Evolutionary conservation across 1,139 yeast species (phyloP).

Genomic region (Blastobotrys ciferrii): DNA sequence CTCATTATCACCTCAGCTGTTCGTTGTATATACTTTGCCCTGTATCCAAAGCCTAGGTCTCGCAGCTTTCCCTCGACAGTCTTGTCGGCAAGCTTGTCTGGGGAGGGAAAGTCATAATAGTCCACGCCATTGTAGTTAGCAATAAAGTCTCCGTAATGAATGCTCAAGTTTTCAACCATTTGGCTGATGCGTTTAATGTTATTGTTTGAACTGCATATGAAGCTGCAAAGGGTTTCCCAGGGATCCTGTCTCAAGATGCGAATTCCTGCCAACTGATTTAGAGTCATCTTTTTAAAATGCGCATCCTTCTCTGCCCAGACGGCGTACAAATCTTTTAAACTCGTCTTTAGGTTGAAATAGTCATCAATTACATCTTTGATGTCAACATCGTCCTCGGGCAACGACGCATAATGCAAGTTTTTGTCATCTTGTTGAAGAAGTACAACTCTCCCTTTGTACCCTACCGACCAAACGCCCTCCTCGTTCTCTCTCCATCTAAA

Average conservation of each 20-base stretch:
- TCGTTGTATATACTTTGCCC: constrained; percentile 82
- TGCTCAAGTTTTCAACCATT: constrained; percentile 83
- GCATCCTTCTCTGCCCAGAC: constrained; percentile 63
- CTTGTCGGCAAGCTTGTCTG: constrained; percentile 48
- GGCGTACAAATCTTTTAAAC: constrained; percentile 51
- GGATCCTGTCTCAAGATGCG: constrained; percentile 90
- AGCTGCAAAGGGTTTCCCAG: constrained; percentile 89
- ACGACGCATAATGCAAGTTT: constrained; percentile 34
- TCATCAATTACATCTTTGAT: constrained; percentile 47
- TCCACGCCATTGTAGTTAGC: constrained; percentile 54
- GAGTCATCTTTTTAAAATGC: constrained; percentile 41
- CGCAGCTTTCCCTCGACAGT: constrained; percentile 46
- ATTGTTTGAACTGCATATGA: constrained; percentile 94
- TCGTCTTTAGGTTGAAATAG: constrained; percentile 66
- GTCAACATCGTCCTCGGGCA: constrained; percentile 18
- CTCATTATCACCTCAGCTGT: constrained; percentile 59
- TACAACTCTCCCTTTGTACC: constrained; percentile 37
- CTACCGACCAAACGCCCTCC: constrained; percentile 35
- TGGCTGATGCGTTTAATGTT: constrained; percentile 90
- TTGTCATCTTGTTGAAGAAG: constrained; percentile 36
- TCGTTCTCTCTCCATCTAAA: constrained; percentile 39
- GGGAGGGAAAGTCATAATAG: constrained; percentile 74
- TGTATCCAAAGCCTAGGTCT: constrained; percentile 80
- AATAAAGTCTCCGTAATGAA: constrained; percentile 65
- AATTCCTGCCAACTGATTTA: constrained; percentile 58